phyloP scores from a whole-genome alignment of 2,329 filamentous ascomycete species.

The Botryotinia narcissicola region DNA sequence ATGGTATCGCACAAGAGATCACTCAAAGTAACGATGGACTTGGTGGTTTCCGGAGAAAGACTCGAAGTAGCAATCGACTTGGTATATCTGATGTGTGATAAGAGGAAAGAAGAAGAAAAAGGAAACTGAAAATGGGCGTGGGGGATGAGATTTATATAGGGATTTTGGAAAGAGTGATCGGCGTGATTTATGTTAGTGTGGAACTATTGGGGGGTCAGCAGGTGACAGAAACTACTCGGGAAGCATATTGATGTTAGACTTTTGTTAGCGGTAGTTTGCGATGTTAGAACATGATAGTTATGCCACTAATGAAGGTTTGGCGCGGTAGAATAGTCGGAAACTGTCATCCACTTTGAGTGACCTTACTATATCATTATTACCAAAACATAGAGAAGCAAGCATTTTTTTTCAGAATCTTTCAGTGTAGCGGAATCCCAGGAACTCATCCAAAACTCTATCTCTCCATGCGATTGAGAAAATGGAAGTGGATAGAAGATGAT shows the following conservation, averaged over 20 bases:
- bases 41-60: background rate
- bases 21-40: conserved; percentile 2
- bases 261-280: background rate
- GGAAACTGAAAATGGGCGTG: background rate
- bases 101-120: background rate
- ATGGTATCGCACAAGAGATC: background rate
- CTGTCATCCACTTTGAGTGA: background rate
- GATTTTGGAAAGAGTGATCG: background rate
- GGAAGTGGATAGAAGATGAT: background rate
- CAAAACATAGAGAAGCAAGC: background rate
- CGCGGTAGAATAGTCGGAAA: background rate
- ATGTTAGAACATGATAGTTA: background rate
- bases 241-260: background rate
- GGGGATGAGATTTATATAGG: background rate
- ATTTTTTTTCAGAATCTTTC: background rate
- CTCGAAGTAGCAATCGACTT: background rate
- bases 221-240: background rate
- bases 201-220: too few relatives aligned
- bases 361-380: too few relatives aligned
- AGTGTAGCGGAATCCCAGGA: background rate
- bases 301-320: background rate
- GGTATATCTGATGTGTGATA: background rate
- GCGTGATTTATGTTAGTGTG: background rate
- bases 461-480: background rate
- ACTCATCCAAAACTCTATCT: background rate